Evolutionary conservation across 495 filamentous ascomycete species (phyloP).

Genomic region (Penicillium ucsense): DNA sequence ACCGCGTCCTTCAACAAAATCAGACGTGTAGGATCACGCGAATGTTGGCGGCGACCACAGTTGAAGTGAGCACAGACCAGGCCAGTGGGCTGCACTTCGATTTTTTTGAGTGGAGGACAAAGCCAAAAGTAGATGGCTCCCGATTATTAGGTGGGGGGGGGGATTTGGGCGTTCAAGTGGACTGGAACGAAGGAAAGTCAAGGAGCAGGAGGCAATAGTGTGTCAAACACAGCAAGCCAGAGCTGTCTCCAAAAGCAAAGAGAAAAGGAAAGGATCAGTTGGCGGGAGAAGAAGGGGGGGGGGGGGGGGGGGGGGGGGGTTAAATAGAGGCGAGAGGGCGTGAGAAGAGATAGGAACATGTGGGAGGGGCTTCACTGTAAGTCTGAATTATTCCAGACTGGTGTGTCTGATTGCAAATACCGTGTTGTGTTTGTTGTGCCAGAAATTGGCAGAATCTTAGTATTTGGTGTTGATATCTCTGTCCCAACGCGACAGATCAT

Average conservation of each 20-base stretch:
- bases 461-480: too few species aligned
- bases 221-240: slow-evolving; percentile 42
- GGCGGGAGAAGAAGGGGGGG: slow-evolving; percentile 5
- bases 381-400: too few species aligned
- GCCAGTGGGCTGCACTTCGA: slow-evolving; percentile 42
- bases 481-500: too few species aligned
- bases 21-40: slow-evolving; percentile 10
- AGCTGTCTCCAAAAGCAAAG: slow-evolving; percentile 21
- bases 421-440: too few species aligned
- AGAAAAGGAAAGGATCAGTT: slow-evolving; percentile 8
- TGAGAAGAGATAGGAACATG: too few species aligned
- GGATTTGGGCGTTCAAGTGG: background rate
- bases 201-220: slow-evolving; percentile 32
- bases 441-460: too few species aligned
- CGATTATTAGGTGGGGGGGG: slow-evolving; percentile 4
- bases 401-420: too few species aligned
- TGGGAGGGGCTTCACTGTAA: too few species aligned
- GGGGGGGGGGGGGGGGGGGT: slow-evolving; percentile 7
- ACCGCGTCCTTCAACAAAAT: slow-evolving; percentile 9
- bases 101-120: slow-evolving; percentile 3
- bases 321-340: too few species aligned
- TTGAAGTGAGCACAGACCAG: slow-evolving; percentile 36
- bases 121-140: slow-evolving; percentile 12
- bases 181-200: slow-evolving; percentile 33
- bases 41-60: slow-evolving; percentile 17